Conservation (phyloP, 139 green algal species). For the Gonium pectorale region DNA sequence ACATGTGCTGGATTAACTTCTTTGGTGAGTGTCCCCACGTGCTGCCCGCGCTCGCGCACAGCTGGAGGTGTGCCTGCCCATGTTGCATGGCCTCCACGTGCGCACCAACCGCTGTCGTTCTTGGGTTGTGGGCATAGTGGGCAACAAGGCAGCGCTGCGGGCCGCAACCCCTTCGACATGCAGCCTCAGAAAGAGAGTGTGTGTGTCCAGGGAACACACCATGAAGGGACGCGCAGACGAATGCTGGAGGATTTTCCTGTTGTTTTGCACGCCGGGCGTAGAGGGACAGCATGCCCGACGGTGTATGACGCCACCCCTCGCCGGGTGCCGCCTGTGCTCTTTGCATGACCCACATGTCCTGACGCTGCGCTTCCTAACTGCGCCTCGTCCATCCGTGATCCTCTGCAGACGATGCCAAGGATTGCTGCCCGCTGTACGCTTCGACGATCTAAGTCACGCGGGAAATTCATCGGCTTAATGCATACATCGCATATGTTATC, state of each 20-base stretch:
- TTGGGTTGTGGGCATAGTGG: too few species aligned
- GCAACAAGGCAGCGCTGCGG: too few species aligned
- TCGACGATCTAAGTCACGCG: not conserved
- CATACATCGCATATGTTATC: too few species aligned
- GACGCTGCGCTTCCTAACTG: too few species aligned
- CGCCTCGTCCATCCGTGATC: not conserved
- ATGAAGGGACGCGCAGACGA: too few species aligned
- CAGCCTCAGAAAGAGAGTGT: too few species aligned
- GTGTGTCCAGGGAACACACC: too few species aligned
- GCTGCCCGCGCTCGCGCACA: too few species aligned
- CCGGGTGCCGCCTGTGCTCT: not conserved
- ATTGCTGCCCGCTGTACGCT: constrained; percentile 16
- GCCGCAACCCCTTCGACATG: too few species aligned
- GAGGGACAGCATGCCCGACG: not conserved
- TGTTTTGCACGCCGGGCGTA: not conserved
- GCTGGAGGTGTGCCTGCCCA: not conserved
- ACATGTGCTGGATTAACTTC: not conserved
- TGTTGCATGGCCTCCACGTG: not conserved
- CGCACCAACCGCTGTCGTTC: too few species aligned
- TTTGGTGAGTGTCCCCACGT: not conserved
- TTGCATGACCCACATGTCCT: not conserved
- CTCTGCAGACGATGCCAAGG: not conserved
- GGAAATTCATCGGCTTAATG: too few species aligned
- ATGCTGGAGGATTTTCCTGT: not conserved
- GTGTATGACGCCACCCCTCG: not conserved